phyloP scores from a whole-genome alignment of 495 filamentous ascomycete genomes.

The Penicilliopsis zonata region DNA sequence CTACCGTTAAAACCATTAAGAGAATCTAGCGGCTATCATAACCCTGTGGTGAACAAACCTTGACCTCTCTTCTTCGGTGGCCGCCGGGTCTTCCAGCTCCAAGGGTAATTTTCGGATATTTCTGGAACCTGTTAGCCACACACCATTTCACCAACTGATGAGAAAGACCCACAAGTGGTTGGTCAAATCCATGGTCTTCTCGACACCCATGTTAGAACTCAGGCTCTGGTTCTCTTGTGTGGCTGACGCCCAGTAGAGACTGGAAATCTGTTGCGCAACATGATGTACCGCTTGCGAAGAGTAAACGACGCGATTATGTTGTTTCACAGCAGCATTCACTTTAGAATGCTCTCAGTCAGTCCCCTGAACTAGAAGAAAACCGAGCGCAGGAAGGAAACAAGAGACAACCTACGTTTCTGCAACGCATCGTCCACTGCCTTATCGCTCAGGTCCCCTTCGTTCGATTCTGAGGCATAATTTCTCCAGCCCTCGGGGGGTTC shows the following conservation, averaged over 20 bases:
- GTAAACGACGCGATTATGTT: conserved; percentile 62
- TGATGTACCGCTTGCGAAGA: conserved; percentile 63
- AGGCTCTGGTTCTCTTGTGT: conserved; percentile 32
- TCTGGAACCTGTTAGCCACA: conserved; percentile 18
- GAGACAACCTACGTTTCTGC: conserved; percentile 32
- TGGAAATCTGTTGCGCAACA: conserved; percentile 72
- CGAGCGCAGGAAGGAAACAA: background rate
- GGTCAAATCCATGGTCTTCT: conserved; percentile 33
- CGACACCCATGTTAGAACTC: conserved; percentile 22
- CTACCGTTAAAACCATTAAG: no score
- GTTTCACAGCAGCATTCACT: conserved; percentile 55
- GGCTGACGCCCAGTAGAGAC: conserved; percentile 48
- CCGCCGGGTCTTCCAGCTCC: conserved; percentile 18
- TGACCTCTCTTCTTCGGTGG: conserved; percentile 20
- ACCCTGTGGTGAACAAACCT: conserved; percentile 13
- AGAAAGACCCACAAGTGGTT: conserved; percentile 26
- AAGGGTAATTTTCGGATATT: conserved; percentile 27
- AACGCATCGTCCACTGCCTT: conserved; percentile 43
- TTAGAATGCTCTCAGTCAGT: conserved; percentile 1
- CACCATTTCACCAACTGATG: background rate
- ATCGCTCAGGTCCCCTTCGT: conserved; percentile 37
- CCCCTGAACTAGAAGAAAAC: background rate
- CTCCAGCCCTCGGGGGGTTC: conserved; percentile 47
- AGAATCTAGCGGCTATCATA: conserved; percentile 1
- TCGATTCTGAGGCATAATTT: conserved; percentile 25